These are phyloP conservation scores for Stagonosporopsis chrysanthemi DNA, from an alignment of 2,329 filamentous ascomycete genomes.

Conservation along the genomic window DNA sequence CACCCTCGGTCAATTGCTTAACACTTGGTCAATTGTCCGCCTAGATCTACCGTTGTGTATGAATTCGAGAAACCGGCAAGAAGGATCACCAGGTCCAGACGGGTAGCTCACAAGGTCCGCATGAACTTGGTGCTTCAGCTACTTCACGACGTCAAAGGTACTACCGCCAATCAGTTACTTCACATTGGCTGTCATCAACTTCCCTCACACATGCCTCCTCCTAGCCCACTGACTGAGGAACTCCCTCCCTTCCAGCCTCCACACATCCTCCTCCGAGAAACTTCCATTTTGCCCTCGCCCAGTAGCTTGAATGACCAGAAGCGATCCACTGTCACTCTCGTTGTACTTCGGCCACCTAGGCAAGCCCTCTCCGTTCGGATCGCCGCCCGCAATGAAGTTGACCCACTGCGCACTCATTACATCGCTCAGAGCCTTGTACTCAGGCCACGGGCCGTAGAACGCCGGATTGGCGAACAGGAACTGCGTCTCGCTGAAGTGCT, in stretches of 20 bases:
- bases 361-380: slow-evolving; percentile 47
- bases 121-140: not conserved
- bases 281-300: slow-evolving; percentile 52
- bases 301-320: slow-evolving; percentile 57
- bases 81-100: not conserved
- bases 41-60: too few relatives aligned
- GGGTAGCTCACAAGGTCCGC: not conserved
- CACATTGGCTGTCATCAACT: not conserved
- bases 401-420: slow-evolving; percentile 58
- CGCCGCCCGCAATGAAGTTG: slow-evolving; percentile 52
- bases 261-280: slow-evolving; percentile 54
- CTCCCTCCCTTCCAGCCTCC: slow-evolving; percentile 53
- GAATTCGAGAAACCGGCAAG: not conserved
- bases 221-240: slow-evolving; percentile 47
- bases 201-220: slow-evolving; percentile 46
- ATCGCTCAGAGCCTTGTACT: slow-evolving; percentile 52
- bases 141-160: not conserved
- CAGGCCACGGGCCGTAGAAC: slow-evolving; percentile 48
- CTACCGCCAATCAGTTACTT: not conserved
- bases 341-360: slow-evolving; percentile 54
- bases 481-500: slow-evolving; percentile 62
- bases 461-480: slow-evolving; percentile 57
- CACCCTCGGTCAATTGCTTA: not conserved
- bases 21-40: too few relatives aligned
- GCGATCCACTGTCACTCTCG: slow-evolving; percentile 45